A percentile compares a stretch with the other conserved stretches of the same genome.
phyloP scores from a whole-genome alignment of 75 land plant genomes.

The Cupressus sempervirens region DNA sequence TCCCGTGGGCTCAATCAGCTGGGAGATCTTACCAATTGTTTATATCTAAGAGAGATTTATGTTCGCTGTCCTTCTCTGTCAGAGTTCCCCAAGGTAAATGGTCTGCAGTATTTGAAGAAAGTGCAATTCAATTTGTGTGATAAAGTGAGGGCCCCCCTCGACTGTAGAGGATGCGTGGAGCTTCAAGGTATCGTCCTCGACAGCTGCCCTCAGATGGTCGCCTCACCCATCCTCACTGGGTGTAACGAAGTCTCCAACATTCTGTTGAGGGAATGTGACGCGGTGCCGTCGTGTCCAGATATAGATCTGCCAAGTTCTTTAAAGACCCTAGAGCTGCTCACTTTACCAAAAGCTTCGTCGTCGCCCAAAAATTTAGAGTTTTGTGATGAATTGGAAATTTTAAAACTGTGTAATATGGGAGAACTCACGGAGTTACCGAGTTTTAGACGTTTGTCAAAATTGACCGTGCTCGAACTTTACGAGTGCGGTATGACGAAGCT shows the following conservation, averaged over 20 bases:
- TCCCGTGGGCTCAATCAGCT: not conserved
- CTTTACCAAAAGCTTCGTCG: no score
- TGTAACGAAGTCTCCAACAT: not conserved
- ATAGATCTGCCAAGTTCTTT: no score
- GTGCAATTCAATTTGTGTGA: not conserved
- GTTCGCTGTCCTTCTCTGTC: not conserved
- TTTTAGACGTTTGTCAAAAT: no score
- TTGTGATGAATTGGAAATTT: not conserved
- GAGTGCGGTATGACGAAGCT: not conserved
- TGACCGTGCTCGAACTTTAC: not conserved
- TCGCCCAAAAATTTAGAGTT: not conserved
- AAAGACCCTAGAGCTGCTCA: no score
- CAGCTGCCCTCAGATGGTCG: not conserved
- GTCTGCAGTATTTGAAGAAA: not conserved
- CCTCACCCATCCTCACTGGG: not conserved
- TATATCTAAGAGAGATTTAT: not conserved
- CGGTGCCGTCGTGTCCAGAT: not conserved
- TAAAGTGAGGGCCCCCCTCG: not conserved
- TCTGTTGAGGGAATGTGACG: not conserved
- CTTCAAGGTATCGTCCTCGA: not conserved
- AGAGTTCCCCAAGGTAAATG: not conserved
- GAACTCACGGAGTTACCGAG: not conserved
- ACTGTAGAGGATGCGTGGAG: not conserved
- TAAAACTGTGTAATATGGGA: not conserved
- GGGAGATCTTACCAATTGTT: not conserved